Conservation (phyloP, 2,329 filamentous ascomycete genomes). For the Fusarium nurragi region DNA sequence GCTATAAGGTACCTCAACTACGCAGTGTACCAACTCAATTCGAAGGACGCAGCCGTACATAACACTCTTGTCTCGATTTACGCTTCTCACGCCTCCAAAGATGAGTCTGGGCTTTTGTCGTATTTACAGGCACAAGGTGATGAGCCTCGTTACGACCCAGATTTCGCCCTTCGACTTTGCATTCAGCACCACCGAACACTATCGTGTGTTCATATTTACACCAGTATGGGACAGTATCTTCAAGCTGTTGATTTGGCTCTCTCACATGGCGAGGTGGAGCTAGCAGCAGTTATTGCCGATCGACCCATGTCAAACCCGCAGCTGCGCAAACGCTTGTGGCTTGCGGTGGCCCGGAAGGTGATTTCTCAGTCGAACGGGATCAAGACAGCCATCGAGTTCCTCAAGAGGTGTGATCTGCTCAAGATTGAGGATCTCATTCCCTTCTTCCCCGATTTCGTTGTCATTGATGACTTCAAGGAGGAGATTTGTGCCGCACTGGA, state of each 20-base stretch:
- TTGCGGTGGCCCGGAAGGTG: slow-evolving; percentile 93
- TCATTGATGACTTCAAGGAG: slow-evolving; percentile 99
- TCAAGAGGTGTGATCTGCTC: slow-evolving; percentile 89
- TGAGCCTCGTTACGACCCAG: slow-evolving; percentile 88
- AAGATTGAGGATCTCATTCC: slow-evolving; percentile 97
- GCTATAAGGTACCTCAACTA: slow-evolving; percentile 93
- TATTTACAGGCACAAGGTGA: slow-evolving; percentile 93
- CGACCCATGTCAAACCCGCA: slow-evolving; percentile 80
- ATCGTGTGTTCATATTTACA: slow-evolving; percentile 97
- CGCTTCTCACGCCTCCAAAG: slow-evolving; percentile 82
- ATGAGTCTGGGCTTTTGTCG: slow-evolving; percentile 84
- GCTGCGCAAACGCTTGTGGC: slow-evolving; percentile 93
- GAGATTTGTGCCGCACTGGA: slow-evolving; percentile 95
- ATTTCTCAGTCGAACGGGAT: slow-evolving; percentile 88
- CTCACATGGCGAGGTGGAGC: slow-evolving; percentile 87
- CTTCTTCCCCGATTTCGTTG: slow-evolving; percentile 98
- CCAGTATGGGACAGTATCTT: slow-evolving; percentile 91
- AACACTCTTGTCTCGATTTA: slow-evolving; percentile 98
- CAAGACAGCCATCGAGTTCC: slow-evolving; percentile 91
- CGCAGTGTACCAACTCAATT: slow-evolving; percentile 86
- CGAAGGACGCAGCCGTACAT: slow-evolving; percentile 86
- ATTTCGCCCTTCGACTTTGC: slow-evolving; percentile 94
- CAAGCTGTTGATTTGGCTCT: slow-evolving; percentile 93
- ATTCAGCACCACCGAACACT: slow-evolving; percentile 94
- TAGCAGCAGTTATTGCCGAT: slow-evolving; percentile 90